Base-by-base conservation (phyloP, 345 rosid genomes). In the Kernera saxatilis region DNA sequence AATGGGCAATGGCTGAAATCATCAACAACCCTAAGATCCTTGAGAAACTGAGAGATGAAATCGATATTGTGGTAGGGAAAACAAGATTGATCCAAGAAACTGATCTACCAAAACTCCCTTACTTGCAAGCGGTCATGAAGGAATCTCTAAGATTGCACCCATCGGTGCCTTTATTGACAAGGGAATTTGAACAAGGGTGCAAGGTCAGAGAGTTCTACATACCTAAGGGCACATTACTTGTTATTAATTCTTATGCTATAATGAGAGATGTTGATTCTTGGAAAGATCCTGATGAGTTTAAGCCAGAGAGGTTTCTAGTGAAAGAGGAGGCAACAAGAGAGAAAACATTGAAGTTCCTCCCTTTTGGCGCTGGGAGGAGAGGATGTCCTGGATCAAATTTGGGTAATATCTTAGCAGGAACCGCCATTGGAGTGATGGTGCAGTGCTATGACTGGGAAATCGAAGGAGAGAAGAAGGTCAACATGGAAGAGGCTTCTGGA, bases 121-220 rank as follows among this genome's bases (percentile, higher is more conserved):
- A 73, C 35, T 23, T 73, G 40, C 71, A 55, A 44, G 77, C 77
- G 0, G 66, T 66, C 5, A 33, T 44, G 30, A 73, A 57, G 10
- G 77, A 73, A 48, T 17, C 66, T 19, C 67, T 73, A 17, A 63
- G 78, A 9, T 11, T 74, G 25, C 61, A 74, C 17, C 78, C 78
- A 3, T 50, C 60, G 0, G 66, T 12, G 0, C 2, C 6, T 44
- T 1, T 62, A 7, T 43, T 62, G 2, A 40, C 67, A 18, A 43
- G 67, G 15, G 37, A 44, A 2, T 3, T 43, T 27, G 8, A 15
- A 62, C 2, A 44, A 43, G 52, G 17, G 4, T 62, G 67, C 12
- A 62, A 62, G 17, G 17, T 62, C 12, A 3, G 26, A 62, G 40
- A 27, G 15, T 27, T 43, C 12, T 26, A 44, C 67, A 29, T 62